phyloP scores from a whole-genome alignment of 1,284 basidiomycete genomes.

The Porodaedalea pini region DNA sequence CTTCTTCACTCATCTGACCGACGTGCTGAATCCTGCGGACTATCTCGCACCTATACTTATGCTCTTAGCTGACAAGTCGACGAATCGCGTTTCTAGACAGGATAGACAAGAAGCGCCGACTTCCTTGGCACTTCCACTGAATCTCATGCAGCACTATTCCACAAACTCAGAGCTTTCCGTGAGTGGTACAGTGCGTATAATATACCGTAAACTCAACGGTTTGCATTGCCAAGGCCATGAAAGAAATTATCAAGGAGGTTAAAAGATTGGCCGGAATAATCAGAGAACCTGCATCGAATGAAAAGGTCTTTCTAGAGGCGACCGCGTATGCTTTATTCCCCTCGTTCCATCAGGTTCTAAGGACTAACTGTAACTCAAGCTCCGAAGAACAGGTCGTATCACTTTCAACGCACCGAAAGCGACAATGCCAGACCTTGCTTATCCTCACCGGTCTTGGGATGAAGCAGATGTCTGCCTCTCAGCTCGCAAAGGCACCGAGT shows the following conservation, averaged over 20 bases:
- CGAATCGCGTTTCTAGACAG: constrained; percentile 69
- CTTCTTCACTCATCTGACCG: constrained; percentile 90
- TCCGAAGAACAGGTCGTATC: constrained; percentile 52
- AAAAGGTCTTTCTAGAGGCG: constrained; percentile 55
- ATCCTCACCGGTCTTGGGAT: constrained; percentile 53
- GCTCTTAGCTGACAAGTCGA: constrained; percentile 80
- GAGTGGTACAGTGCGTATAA: constrained; percentile 28
- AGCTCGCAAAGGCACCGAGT: constrained; percentile 22
- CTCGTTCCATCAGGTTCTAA: constrained; percentile 9
- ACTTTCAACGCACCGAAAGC: constrained; percentile 41
- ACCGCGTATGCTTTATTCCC: constrained; percentile 42
- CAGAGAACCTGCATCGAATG: constrained; percentile 35
- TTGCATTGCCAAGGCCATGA: constrained; percentile 47
- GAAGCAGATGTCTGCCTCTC: constrained; percentile 27
- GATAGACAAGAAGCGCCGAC: constrained; percentile 54
- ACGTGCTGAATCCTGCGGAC: constrained; percentile 76
- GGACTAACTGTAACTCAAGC: constrained; percentile 30
- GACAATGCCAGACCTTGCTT: constrained; percentile 65
- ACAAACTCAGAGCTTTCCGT: constrained; percentile 55
- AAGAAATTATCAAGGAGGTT: constrained; percentile 66
- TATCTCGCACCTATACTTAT: constrained; percentile 85
- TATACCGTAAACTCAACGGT: constrained; percentile 22
- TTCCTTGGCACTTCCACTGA: constrained; percentile 64
- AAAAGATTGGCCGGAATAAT: constrained; percentile 52
- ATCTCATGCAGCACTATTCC: constrained; percentile 59